Evolutionary conservation across 179 eudicot genomes (phyloP).

Genomic region (Pouteria campechiana): DNA sequence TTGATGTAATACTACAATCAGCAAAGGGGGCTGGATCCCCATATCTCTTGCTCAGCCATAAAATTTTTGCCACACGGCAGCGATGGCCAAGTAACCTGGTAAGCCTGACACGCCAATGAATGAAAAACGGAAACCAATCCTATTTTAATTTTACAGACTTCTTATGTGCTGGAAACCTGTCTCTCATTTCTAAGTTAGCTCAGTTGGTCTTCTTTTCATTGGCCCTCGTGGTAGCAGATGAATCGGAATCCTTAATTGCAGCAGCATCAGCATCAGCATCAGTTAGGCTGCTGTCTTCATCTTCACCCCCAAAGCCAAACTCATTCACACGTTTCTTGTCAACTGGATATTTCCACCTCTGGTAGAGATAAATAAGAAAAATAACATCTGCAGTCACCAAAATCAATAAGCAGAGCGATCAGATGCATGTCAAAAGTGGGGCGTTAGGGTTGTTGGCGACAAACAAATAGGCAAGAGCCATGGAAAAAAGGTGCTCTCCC

Average conservation of each 20-base stretch:
- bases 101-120: no score
- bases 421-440: not conserved
- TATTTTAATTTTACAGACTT: no score
- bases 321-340: conserved; percentile 91
- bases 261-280: conserved; percentile 11
- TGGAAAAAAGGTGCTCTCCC: no score
- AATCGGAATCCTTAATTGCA: conserved; percentile 22
- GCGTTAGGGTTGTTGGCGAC: no score
- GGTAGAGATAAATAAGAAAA: conserved; percentile 83
- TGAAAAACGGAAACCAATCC: no score
- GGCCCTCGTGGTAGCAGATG: no score
- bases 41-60: not conserved
- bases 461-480: no score
- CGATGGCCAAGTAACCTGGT: not conserved
- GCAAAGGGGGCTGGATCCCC: no score
- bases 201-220: conserved; percentile 92
- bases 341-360: conserved; percentile 89
- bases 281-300: conserved; percentile 37
- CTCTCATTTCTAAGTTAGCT: conserved; percentile 7
- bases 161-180: no score
- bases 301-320: conserved; percentile 90
- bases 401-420: not conserved
- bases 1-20: no score
- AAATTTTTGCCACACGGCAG: not conserved
- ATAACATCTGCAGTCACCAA: conserved; percentile 60